phyloP scores from a whole-genome alignment of 169 alveolate species.

The Plasmodium yoelii region DNA sequence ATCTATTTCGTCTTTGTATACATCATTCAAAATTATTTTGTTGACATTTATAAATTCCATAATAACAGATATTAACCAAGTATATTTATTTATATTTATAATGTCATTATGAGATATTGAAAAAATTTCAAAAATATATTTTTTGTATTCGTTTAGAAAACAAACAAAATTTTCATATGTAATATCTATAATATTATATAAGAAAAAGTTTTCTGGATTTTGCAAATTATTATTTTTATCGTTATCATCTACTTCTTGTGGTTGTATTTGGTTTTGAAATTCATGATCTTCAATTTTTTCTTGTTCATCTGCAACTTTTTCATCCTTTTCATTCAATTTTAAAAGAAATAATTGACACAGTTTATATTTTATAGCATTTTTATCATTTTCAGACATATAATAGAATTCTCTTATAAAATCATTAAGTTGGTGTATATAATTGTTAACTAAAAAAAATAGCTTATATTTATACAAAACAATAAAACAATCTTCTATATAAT shows the following conservation, averaged over 20 bases:
- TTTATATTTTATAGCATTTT: neutral
- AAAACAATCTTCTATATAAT: conserved; percentile 45
- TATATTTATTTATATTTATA: conserved; percentile 33
- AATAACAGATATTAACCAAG: conserved; percentile 56
- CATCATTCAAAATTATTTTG: conserved; percentile 48
- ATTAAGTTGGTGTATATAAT: conserved; percentile 32
- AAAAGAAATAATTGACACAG: neutral
- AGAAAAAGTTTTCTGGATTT: conserved; percentile 21
- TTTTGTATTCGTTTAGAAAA: conserved; percentile 36
- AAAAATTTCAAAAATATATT: conserved; percentile 43
- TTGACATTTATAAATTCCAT: conserved; percentile 70
- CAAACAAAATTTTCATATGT: conserved; percentile 47
- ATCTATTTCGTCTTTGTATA: conserved; percentile 27
- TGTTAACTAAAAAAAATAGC: conserved; percentile 57
- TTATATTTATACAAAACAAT: conserved; percentile 50
- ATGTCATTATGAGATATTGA: conserved; percentile 51
- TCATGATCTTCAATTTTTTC: neutral
- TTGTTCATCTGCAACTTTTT: neutral
- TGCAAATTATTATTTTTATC: neutral
- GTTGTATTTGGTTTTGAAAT: neutral
- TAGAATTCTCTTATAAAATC: conserved; percentile 48
- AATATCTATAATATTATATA: conserved; percentile 31
- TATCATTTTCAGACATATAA: conserved; percentile 18
- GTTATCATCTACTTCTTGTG: neutral
- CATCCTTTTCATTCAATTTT: neutral